Base-by-base conservation (phyloP, 371 early-diverging fungal species). In the Paraphysoderma sedebokerense region DNA sequence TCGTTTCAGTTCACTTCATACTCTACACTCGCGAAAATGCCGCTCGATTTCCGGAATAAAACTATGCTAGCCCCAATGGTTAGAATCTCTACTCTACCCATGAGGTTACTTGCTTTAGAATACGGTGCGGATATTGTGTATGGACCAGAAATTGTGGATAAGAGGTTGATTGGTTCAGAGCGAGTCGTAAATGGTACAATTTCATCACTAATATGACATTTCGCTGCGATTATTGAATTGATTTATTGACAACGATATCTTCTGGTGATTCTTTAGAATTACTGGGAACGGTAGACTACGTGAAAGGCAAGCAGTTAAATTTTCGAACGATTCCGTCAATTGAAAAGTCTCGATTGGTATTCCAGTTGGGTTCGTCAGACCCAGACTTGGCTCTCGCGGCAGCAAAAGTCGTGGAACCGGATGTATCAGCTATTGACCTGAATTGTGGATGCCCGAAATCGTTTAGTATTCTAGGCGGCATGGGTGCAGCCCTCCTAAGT, bases 401-500 rank as follows among this genome's bases (percentile, higher is more conserved):
- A 2, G 96, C 95, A 0, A 29, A 3, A 24, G 12, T 35, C 22
- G 44, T 38, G 40, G 28, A 26, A 6, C 34, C 50, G 8, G 35
- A 46, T 19, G 30, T 28, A 46, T n/a, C 29, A 8, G 28, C 47
- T 19, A 35, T 33, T 22, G 11, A 44, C 32, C 13, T 97, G 42
- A 97, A 97, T 64, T 97, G 97, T 60, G 97, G 97, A 5, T 97
- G 97, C 51, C 97, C 96, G 0, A 93, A 92, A 53, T 70, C 74
- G 50, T 97, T 97, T 53, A 91, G 92, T 2, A 57, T 92, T n/a
- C 76, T 77, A 37, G 88, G 81, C 19, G 89, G 91, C 9, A 95
- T 95, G 96, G 97, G 97, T 13, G 87, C 92, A 5, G 92, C 91
- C 8, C 63, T 96, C 35, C 61, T 96, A 47, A 60, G 75, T 2